Base-by-base conservation (phyloP, 306 rosid species). In the Medicago lupulina region DNA sequence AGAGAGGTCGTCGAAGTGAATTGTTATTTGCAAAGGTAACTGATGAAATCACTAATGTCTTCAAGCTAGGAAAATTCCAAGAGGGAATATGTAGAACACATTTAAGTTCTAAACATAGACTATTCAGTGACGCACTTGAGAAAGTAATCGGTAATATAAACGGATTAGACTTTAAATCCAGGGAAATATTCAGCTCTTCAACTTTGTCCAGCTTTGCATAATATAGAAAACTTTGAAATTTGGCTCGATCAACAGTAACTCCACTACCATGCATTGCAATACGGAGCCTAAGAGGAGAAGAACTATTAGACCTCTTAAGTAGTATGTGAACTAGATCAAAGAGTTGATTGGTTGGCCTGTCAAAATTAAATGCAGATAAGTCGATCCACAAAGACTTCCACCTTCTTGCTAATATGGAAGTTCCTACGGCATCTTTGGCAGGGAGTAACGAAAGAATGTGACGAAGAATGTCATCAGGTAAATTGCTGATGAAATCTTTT, bases 171-270 rank as follows among this genome's bases (percentile, higher is more conserved):
- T 15, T 59, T 9, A 78, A 4, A 78, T 44, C 7, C 9, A 78
- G 50, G 59, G 54, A 60, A 6, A 78, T 40, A 44, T 69, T 19
- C 9, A 78, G 70, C 13, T 70, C 39, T 62, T 70, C 54, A 49
- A 78, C 54, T 36, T 70, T 78, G 46, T 59, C 65, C 55, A 46
- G 70, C 51, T 58, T 2, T 34, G 34, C 19, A 31, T 49, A 17
- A 59, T 9, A 47, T 18, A 78, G 11, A 25, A 73, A 70, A 10
- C 62, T 47, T 8, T 17, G 5, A 44, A 53, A 8, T 12, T 14
- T 2, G 53, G 3, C n/a, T 31, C 61, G 51, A 49, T 36, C 70
- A 19, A 60, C 9, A 1, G 11, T 8, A 57, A 68, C 46, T 47
- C 18, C 55, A 7, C 3, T n/a, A 15, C 61, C 25, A 60, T 16